A percentile compares a stretch with the other conserved stretches of the same genome.
These are phyloP conservation scores for Chaetoceros muelleri DNA, from an alignment of 108 stramenopile genomes.

Conservation along the genomic window DNA sequence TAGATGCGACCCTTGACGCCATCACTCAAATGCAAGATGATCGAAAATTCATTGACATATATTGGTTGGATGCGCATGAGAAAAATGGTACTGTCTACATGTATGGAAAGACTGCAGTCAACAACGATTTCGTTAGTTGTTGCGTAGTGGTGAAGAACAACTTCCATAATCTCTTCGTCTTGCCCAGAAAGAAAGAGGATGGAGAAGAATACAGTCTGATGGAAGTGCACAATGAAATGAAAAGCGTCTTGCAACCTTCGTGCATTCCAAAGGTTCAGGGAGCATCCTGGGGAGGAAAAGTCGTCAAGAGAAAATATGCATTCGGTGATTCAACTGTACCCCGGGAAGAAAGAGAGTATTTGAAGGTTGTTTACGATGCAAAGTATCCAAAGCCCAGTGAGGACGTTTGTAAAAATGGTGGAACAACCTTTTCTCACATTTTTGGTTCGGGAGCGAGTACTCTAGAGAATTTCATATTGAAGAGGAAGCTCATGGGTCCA, in stretches of 20 bases:
- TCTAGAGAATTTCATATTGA: slow-evolving; percentile 91
- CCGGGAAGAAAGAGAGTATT: slow-evolving; percentile 78
- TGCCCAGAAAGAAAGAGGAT: slow-evolving; percentile 57
- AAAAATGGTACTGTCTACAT: slow-evolving; percentile 83
- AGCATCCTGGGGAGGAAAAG: slow-evolving; percentile 76
- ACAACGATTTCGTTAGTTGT: slow-evolving; percentile 46
- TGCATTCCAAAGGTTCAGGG: slow-evolving; percentile 73
- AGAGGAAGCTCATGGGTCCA: slow-evolving; percentile 95
- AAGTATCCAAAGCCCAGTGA: slow-evolving; percentile 59
- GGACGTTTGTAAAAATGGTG: slow-evolving; percentile 57
- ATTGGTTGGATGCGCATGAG: slow-evolving; percentile 93
- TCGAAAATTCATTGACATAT: slow-evolving; percentile 71
- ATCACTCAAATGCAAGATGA: slow-evolving; percentile 14
- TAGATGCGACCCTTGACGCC: slow-evolving; percentile 18
- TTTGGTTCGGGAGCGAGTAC: slow-evolving; percentile 76
- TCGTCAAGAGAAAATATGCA: slow-evolving; percentile 86
- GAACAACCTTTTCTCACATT: slow-evolving; percentile 75
- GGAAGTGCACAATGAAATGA: slow-evolving; percentile 81
- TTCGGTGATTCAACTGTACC: slow-evolving; percentile 92
- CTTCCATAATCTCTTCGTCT: slow-evolving; percentile 81
- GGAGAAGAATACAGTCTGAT: slow-evolving; percentile 39
- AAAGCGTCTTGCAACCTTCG: slow-evolving; percentile 45
- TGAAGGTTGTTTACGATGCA: slow-evolving; percentile 94
- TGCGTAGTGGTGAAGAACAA: slow-evolving; percentile 81
- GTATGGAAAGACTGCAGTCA: slow-evolving; percentile 82